phyloP scores from a whole-genome alignment of 202 grass and related monocot species.

The Zizania palustris region DNA sequence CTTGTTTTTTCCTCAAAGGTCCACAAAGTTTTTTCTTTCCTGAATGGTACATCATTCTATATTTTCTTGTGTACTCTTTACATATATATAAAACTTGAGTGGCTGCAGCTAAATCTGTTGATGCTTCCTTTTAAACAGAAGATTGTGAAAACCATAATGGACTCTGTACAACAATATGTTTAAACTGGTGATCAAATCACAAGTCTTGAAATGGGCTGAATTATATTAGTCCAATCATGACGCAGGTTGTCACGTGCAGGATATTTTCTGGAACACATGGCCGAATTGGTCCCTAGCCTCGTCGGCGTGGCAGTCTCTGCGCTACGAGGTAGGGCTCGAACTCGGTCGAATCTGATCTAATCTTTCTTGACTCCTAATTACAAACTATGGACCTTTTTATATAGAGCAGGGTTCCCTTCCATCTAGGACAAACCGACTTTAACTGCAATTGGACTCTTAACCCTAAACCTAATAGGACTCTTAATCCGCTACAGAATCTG shows the following conservation, averaged over 20 bases:
- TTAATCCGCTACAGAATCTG: no score
- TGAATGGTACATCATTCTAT: conserved; percentile 17
- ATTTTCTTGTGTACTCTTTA: conserved; percentile 24
- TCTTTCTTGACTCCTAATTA: no score
- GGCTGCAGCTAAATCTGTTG: conserved; percentile 30
- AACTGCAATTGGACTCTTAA: no score
- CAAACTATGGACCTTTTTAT: no score
- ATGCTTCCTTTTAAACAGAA: conserved; percentile 40
- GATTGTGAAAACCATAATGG: conserved; percentile 17
- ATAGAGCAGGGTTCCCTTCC: no score
- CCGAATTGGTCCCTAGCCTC: no score
- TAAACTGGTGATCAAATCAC: conserved; percentile 30
- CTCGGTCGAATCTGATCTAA: no score
- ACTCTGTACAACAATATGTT: conserved; percentile 7
- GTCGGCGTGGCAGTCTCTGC: no score
- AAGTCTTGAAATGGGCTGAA: conserved; percentile 27
- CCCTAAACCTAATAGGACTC: no score
- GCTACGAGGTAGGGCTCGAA: no score
- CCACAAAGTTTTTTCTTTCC: not conserved
- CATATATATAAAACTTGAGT: not conserved
- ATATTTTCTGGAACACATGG: conserved; percentile 61
- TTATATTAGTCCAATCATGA: conserved; percentile 15
- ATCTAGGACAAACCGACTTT: no score
- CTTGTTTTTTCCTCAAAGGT: not conserved
- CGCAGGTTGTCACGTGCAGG: no score